phyloP scores from a whole-genome alignment of 768 basidiomycete species.

The Hygrophorus pudorinus region DNA sequence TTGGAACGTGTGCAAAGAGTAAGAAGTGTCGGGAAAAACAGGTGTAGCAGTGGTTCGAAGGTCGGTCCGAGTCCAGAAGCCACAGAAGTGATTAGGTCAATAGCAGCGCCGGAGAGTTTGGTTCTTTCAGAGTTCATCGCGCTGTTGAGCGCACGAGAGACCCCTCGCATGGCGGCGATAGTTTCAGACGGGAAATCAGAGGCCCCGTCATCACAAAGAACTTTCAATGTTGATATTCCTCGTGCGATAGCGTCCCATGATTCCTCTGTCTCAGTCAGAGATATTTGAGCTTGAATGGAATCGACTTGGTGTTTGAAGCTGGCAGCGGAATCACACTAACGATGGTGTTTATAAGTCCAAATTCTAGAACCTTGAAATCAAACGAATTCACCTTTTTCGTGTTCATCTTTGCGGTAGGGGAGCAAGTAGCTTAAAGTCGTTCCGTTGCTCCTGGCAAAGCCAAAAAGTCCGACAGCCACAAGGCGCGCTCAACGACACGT shows the following conservation, averaged over 20 bases:
- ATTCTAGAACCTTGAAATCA: too few species aligned
- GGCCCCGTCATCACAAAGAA: constrained; percentile 41
- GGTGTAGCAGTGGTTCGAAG: constrained; percentile 59
- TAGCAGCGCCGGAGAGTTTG: constrained; percentile 54
- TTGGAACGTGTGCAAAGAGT: constrained; percentile 62
- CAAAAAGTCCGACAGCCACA: too few species aligned
- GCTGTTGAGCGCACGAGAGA: constrained; percentile 42
- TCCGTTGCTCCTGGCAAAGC: too few species aligned
- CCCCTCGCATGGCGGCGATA: constrained; percentile 36
- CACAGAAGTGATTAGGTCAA: constrained; percentile 49
- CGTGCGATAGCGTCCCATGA: constrained; percentile 64
- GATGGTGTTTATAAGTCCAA: background rate
- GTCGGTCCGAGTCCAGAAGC: constrained; percentile 44
- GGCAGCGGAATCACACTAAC: constrained; percentile 2
- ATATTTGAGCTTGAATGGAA: constrained; percentile 26
- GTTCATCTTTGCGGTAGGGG: too few species aligned
- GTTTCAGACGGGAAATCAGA: constrained; percentile 43
- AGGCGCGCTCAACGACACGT: too few species aligned
- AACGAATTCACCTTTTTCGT: too few species aligned
- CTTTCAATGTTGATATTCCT: constrained; percentile 34
- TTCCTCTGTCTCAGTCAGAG: constrained; percentile 62
- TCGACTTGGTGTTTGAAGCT: constrained; percentile 27
- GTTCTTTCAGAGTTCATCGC: constrained; percentile 69
- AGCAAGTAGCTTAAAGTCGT: too few species aligned
- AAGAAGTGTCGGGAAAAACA: constrained; percentile 62